Evolutionary conservation across 805 yeast species (phyloP).

Genomic region (Myxozyma monticola): DNA sequence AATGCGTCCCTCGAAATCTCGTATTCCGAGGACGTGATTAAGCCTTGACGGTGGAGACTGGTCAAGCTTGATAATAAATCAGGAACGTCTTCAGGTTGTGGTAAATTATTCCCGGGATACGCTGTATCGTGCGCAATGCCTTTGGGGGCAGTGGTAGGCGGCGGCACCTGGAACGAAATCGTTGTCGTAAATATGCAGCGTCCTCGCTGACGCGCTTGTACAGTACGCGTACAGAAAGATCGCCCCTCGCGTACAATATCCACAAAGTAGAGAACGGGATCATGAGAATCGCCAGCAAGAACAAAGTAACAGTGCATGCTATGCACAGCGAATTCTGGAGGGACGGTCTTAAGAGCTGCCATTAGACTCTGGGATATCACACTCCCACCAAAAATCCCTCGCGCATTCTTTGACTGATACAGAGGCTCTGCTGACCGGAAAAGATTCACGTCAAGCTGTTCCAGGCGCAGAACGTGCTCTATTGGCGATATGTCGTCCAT

Average conservation of each 20-base stretch:
- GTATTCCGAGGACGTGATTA: too few relatives aligned
- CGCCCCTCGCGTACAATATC: conserved; percentile 53
- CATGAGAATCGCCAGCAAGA: conserved; percentile 32
- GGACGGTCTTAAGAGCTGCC: conserved; percentile 33
- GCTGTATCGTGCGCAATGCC: conserved; percentile 17
- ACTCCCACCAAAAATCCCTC: conserved; percentile 34
- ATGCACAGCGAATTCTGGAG: conserved; percentile 23
- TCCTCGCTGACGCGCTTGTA: conserved; percentile 56
- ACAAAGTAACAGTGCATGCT: conserved; percentile 34
- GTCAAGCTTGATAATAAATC: too few relatives aligned
- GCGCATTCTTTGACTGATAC: conserved; percentile 26
- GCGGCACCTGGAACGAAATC: conserved; percentile 46
- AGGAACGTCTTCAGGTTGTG: conserved; percentile 14
- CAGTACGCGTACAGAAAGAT: conserved; percentile 53
- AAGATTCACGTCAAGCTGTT: conserved; percentile 30
- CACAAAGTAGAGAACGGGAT: conserved; percentile 57
- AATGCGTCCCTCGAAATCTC: too few relatives aligned
- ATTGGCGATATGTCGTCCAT: conserved; percentile 24
- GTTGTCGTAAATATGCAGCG: conserved; percentile 53
- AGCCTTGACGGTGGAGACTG: too few relatives aligned
- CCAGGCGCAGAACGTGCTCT: conserved; percentile 29
- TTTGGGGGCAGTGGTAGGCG: too few relatives aligned
- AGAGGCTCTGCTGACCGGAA: conserved; percentile 26
- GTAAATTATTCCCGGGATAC: conserved; percentile 24
- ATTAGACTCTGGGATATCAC: conserved; percentile 32